Evolutionary conservation across 768 basidiomycete species (phyloP).

Genomic region (Kwoniella botswanensis): DNA sequence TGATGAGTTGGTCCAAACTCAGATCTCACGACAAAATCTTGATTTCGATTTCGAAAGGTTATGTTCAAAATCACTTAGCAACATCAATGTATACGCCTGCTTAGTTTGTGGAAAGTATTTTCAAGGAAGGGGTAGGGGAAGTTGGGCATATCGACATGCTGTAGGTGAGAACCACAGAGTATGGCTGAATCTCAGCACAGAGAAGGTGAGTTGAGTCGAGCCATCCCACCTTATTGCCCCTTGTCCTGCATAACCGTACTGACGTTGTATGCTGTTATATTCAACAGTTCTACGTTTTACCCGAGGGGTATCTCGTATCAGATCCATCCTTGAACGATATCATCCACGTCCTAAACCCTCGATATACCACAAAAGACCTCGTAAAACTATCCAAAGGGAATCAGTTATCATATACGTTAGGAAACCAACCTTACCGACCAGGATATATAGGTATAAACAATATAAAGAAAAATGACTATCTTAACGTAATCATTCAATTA

Average conservation of each 20-base stretch:
- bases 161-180: constrained; percentile 99
- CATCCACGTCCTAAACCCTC: constrained; percentile 82
- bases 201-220: constrained; percentile 69
- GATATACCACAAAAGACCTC: constrained; percentile 75
- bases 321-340: constrained; percentile 98
- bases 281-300: constrained; percentile 87
- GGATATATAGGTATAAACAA: constrained; percentile 97
- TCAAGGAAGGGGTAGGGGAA: constrained; percentile 90
- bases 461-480: constrained; percentile 94
- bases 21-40: constrained; percentile 88
- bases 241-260: too few relatives aligned
- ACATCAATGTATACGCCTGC: constrained; percentile 97
- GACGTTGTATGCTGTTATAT: too few relatives aligned
- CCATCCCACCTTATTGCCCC: too few relatives aligned
- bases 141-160: constrained; percentile 94
- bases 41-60: constrained; percentile 99
- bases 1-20: background rate
- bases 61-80: constrained; percentile 92
- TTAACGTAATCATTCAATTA: constrained; percentile 95
- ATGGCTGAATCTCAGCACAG: constrained; percentile 91
- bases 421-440: constrained; percentile 78
- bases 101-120: constrained; percentile 99
- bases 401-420: constrained; percentile 78
- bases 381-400: constrained; percentile 53
- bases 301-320: constrained; percentile 93